Conservation (phyloP, 2,329 filamentous ascomycete species). For the Golovinomyces cichoracearum region DNA sequence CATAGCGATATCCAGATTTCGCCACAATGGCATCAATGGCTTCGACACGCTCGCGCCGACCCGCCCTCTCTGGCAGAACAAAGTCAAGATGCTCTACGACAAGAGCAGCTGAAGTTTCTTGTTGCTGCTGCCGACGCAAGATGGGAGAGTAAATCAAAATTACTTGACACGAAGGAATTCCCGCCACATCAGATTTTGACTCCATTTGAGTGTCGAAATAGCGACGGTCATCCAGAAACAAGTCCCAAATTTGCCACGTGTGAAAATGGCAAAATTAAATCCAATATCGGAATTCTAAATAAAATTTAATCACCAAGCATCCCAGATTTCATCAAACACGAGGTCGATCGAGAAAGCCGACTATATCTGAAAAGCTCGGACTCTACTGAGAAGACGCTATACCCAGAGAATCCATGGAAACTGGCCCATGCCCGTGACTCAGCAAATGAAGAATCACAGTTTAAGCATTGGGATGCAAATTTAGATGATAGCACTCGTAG, state of each 20-base stretch:
- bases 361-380: background rate
- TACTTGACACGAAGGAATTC: constrained; percentile 19
- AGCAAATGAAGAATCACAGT: constrained; percentile 27
- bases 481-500: background rate
- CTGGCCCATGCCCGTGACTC: constrained; percentile 21
- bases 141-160: constrained; percentile 33
- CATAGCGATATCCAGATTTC: constrained; percentile 28
- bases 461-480: constrained; percentile 26
- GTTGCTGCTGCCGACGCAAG: constrained; percentile 36
- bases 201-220: background rate
- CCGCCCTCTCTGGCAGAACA: constrained; percentile 33
- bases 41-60: constrained; percentile 29
- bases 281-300: background rate
- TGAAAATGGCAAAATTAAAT: background rate
- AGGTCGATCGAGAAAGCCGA: background rate
- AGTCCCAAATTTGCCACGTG: background rate
- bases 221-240: background rate
- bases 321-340: background rate
- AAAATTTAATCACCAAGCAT: background rate
- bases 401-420: constrained; percentile 28
- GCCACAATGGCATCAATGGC: constrained; percentile 43
- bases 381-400: background rate
- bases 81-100: constrained; percentile 25
- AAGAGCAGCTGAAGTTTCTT: constrained; percentile 26
- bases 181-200: background rate